Conservation (phyloP, 257 asterid genomes). For the Lycium barbarum region DNA sequence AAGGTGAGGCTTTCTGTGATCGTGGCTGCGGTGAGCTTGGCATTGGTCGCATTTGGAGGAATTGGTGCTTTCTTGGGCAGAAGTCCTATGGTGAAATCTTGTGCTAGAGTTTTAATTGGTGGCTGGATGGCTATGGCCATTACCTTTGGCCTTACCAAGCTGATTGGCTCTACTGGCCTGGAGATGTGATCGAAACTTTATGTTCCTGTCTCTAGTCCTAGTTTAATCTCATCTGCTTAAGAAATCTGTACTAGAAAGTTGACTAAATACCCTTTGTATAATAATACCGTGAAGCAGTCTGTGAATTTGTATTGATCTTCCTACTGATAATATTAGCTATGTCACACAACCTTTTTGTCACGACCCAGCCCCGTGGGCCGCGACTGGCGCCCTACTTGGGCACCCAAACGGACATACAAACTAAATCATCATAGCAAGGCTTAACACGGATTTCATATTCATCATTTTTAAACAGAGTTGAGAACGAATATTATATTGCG, state of each 20-base stretch:
- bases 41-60: constrained; percentile 56
- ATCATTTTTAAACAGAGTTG: too few relatives aligned
- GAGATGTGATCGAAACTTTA: constrained; percentile 39
- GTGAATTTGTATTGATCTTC: not conserved
- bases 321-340: not conserved
- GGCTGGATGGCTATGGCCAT: constrained; percentile 86
- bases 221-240: not conserved
- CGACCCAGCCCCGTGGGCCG: too few relatives aligned
- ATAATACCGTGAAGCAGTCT: not conserved
- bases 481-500: too few relatives aligned
- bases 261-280: not conserved
- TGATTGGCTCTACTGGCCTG: constrained; percentile 53
- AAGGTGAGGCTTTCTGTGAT: constrained; percentile 55
- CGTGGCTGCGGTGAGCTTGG: constrained; percentile 57
- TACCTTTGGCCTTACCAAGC: constrained; percentile 69
- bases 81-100: constrained; percentile 49
- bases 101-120: constrained; percentile 64
- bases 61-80: constrained; percentile 64
- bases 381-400: too few relatives aligned
- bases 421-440: too few relatives aligned
- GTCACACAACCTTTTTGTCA: not conserved
- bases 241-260: not conserved
- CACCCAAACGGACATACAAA: too few relatives aligned
- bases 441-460: too few relatives aligned
- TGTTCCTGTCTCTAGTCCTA: not conserved